Conservation (phyloP, 2,329 filamentous ascomycete species). For the Hypoxylon sp. region DNA sequence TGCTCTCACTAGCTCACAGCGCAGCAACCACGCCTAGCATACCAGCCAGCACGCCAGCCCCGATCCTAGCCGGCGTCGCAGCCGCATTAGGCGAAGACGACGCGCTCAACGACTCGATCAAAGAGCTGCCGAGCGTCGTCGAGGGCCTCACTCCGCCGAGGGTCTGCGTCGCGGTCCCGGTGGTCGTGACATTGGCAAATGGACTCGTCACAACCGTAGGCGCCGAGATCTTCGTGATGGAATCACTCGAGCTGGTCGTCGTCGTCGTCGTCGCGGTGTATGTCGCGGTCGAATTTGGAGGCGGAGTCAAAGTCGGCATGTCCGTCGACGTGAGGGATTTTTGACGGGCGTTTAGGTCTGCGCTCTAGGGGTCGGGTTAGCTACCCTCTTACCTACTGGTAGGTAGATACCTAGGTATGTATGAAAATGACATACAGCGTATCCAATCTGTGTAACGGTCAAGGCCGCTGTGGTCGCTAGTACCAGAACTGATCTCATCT, state of each 20-base stretch:
- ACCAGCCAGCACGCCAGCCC: conserved; percentile 45
- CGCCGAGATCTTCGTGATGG: not conserved
- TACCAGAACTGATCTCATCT: conserved; percentile 22
- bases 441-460: conserved; percentile 16
- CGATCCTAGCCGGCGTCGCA: conserved; percentile 34
- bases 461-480: conserved; percentile 9
- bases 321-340: conserved; percentile 29
- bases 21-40: conserved; percentile 44
- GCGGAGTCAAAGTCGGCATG: conserved; percentile 20
- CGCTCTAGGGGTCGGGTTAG: conserved; percentile 18
- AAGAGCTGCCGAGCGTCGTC: conserved; percentile 16
- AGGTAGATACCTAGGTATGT: not conserved
- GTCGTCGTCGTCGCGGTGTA: conserved; percentile 7
- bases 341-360: conserved; percentile 5
- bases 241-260: not conserved
- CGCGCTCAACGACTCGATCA: conserved; percentile 22
- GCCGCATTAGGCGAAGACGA: conserved; percentile 36
- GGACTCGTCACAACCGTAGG: conserved; percentile 17
- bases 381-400: not conserved
- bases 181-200: conserved; percentile 27
- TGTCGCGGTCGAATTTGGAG: conserved; percentile 1
- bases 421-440: conserved; percentile 24
- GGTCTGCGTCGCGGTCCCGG: conserved; percentile 30
- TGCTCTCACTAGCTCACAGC: conserved; percentile 34
- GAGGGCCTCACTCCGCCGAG: conserved; percentile 30